Evolutionary conservation across 805 yeast species (phyloP), one percentile per base, ranked within the genome.

Genomic region (Saturnispora gosingensis): DNA sequence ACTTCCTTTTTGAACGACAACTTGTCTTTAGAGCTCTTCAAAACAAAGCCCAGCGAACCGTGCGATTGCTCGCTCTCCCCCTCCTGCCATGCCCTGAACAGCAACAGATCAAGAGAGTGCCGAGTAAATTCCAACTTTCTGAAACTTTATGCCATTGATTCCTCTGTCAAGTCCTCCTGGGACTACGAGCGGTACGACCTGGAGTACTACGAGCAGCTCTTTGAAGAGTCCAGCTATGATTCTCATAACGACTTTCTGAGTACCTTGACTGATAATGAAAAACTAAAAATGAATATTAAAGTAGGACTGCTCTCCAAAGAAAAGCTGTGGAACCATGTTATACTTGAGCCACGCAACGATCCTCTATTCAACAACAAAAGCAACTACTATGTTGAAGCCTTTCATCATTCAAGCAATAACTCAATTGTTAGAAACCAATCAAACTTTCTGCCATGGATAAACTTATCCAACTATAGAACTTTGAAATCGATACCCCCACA

Each of bases 291-390:
- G 30, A 49, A 46, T 11, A 42, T 68, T 4, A 70, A 67, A 46
- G 57, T 78, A 22, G 76, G 77, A 1, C 60, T 69, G 8, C 51
- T 70, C 16, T 70, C 78, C 3, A 66, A 78, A 50, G 78, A 77
- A 44, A 74, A 77, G 58, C 62, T 80, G 45, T 79, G 82, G 82
- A 68, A 70, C 36, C 71, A 69, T 48, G 81, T 80, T 15, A 69
- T 80, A 5, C 60, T 81, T 32, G 73, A 76, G 4, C 82, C 84
- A 24, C 66, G 83, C 43, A 52, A 55, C 1, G 85, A 80, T 45
- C 18, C 51, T 15, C 13, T 43, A 2, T 18, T 34, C 20, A 27
- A 38, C 15, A 47, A 24, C 22, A 38, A 46, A 45, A 38, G 42
- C 7, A 28, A 50, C 4, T 54, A 20, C 24, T 38, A 54, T 16